Conservation (phyloP, 768 basidiomycete genomes). For the Chalciporus pseudorubinellus region DNA sequence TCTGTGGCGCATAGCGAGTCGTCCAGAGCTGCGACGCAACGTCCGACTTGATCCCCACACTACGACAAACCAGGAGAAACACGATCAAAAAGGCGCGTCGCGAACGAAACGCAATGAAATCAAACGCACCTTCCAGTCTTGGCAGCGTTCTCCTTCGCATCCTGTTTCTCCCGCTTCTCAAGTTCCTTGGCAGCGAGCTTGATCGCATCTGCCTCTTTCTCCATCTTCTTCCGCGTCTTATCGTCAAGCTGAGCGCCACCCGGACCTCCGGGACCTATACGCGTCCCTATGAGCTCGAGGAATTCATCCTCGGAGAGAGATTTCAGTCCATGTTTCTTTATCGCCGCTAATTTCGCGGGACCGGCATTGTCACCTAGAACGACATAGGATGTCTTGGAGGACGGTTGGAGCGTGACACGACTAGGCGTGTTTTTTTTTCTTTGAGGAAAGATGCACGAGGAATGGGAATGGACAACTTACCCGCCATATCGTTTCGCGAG, state of each 20-base stretch:
- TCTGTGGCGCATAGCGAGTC: constrained; percentile 87
- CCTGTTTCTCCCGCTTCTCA: constrained; percentile 66
- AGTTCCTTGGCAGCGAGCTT: constrained; percentile 72
- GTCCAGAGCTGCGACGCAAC: constrained; percentile 84
- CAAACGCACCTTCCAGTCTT: constrained; percentile 21
- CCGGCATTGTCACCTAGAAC: constrained; percentile 88
- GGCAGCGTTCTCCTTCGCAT: constrained; percentile 31
- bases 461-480: constrained; percentile 44
- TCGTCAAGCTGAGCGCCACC: constrained; percentile 55
- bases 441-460: neutral
- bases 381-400: constrained; percentile 86
- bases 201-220: constrained; percentile 78
- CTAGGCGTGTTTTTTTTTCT: constrained; percentile 38
- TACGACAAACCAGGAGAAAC: neutral
- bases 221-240: constrained; percentile 76
- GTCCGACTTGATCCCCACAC: constrained; percentile 37
- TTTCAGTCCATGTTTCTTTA: constrained; percentile 74
- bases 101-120: neutral
- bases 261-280: constrained; percentile 45
- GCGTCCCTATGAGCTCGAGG: constrained; percentile 73
- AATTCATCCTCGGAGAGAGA: constrained; percentile 88
- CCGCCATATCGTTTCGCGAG: constrained; percentile 91
- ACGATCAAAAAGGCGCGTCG: neutral
- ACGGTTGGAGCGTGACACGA: constrained; percentile 83
- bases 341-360: constrained; percentile 80